Percentiles rank a stretch among this genome's conserved stretches.
These are phyloP conservation scores for Groenewaldozyma salmanticensis DNA, from an alignment of 805 yeast genomes.

Conservation along the genomic window DNA sequence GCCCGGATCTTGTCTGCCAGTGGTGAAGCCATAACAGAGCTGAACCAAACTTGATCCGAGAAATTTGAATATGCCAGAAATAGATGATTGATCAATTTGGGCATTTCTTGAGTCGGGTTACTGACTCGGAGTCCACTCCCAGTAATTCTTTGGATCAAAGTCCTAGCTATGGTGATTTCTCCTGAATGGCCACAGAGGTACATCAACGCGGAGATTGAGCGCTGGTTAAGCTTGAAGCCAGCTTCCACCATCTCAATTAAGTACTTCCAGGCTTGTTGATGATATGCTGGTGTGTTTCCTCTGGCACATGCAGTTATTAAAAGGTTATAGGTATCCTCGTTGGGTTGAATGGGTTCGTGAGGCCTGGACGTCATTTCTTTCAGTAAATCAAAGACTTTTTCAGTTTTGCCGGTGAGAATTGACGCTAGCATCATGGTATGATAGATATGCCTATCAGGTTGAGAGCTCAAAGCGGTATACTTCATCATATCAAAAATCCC, in stretches of 20 bases:
- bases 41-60: slow-evolving; percentile 17
- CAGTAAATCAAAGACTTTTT: slow-evolving; percentile 66
- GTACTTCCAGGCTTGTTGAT: slow-evolving; percentile 65
- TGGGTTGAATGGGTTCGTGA: slow-evolving; percentile 30
- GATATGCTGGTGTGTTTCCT: slow-evolving; percentile 36
- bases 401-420: slow-evolving; percentile 51
- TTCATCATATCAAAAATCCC: slow-evolving; percentile 79
- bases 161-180: slow-evolving; percentile 62
- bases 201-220: slow-evolving; percentile 58
- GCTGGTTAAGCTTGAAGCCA: slow-evolving; percentile 25
- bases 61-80: slow-evolving; percentile 26
- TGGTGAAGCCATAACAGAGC: slow-evolving; percentile 21
- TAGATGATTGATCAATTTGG: slow-evolving; percentile 23
- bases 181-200: slow-evolving; percentile 72
- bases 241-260: slow-evolving; percentile 51
- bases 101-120: slow-evolving; percentile 20
- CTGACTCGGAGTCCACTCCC: background rate
- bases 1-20: slow-evolving; percentile 22
- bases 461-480: slow-evolving; percentile 53
- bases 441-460: slow-evolving; percentile 62
- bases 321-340: slow-evolving; percentile 39
- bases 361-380: slow-evolving; percentile 48
- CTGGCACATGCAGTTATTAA: slow-evolving; percentile 62
- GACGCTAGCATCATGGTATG: slow-evolving; percentile 62
- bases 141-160: slow-evolving; percentile 30